These are phyloP conservation scores for Dendrobium chrysotoxum DNA, from an alignment of 106 monocot species.

Conservation along the genomic window DNA sequence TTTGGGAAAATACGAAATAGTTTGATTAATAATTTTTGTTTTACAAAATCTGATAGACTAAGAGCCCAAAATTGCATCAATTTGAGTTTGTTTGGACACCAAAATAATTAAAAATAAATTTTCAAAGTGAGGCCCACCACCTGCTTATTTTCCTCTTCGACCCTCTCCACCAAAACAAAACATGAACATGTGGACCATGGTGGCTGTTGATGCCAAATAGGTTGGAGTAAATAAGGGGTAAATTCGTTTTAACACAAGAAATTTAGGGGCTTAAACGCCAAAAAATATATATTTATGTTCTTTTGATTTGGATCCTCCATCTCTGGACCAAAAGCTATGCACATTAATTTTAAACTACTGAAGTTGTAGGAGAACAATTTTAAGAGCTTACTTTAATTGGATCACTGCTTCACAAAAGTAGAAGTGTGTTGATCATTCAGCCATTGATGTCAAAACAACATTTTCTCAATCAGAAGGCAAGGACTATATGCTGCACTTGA, in stretches of 20 bases:
- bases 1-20: too few relatives aligned
- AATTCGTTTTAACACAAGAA: not conserved
- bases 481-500: not conserved
- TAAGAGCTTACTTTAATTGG: too few relatives aligned
- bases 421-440: not conserved
- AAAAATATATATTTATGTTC: not conserved
- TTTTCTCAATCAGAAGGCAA: not conserved
- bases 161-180: slow-evolving; percentile 2
- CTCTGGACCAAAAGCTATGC: not conserved
- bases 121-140: not conserved
- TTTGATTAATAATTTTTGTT: too few relatives aligned
- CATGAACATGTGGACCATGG: too few relatives aligned
- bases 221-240: not conserved
- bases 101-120: not conserved
- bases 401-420: too few relatives aligned
- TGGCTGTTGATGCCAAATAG: too few relatives aligned
- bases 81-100: not conserved
- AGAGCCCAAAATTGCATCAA: not conserved
- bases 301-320: not conserved
- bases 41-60: too few relatives aligned
- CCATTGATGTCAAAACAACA: not conserved
- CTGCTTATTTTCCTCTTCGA: slow-evolving; percentile 1
- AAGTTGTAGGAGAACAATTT: not conserved
- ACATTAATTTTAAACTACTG: not conserved
- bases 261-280: not conserved